Conservation (phyloP, 331 rosid genomes). For the Malus hybrid region DNA sequence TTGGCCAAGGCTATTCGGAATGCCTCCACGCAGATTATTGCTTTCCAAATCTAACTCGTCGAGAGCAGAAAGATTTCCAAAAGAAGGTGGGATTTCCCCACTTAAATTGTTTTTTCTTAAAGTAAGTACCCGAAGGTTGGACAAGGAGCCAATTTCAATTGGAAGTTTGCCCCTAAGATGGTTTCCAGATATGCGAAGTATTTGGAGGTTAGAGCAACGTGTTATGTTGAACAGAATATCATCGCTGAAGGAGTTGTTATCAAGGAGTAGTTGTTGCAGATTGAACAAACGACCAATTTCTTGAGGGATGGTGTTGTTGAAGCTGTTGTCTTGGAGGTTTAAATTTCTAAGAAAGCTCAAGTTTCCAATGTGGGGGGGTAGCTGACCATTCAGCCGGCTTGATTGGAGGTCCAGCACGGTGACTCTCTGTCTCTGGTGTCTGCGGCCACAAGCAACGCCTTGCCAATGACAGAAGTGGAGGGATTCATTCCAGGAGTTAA, state of each 20-base stretch:
- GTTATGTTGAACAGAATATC: background rate
- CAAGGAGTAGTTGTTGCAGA: background rate
- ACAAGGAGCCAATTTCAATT: background rate
- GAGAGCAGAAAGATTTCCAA: slow-evolving; percentile 7
- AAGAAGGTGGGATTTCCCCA: slow-evolving; percentile 7
- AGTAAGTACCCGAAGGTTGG: background rate
- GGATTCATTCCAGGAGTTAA: background rate
- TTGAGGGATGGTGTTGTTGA: background rate
- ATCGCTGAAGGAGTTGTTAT: slow-evolving; percentile 8
- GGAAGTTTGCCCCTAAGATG: background rate
- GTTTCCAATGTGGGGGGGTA: slow-evolving; percentile 21
- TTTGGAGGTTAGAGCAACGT: slow-evolving; percentile 6
- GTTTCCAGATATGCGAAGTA: background rate
- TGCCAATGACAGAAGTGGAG: slow-evolving; percentile 9
- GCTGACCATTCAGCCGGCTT: background rate
- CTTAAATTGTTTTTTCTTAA: background rate
- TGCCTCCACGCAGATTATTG: no score
- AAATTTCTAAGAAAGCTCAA: background rate
- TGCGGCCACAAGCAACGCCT: background rate
- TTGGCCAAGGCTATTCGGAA: no score
- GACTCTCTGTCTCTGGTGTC: background rate
- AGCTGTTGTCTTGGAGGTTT: background rate
- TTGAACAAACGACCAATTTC: background rate
- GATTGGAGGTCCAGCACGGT: background rate
- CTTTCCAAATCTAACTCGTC: rapidly evolving